Conservation (phyloP, 164 flowering plant genomes). For the Pachysandra terminalis region DNA sequence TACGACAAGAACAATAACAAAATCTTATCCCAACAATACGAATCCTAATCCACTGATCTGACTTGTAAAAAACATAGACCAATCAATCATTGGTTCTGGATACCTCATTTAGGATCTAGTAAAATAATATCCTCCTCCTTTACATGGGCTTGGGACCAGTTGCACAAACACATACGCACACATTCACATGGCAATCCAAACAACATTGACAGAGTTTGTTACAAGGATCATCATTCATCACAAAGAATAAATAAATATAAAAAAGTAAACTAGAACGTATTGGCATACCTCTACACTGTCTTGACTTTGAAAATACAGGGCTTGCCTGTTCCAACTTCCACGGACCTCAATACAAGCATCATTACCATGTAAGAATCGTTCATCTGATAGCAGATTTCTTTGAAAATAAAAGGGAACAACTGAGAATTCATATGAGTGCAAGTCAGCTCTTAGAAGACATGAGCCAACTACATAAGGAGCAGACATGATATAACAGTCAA, state of each 20-base stretch:
- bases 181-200: not conserved
- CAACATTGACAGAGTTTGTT: not conserved
- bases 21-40: too few relatives aligned
- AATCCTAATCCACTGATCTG: too few relatives aligned
- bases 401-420: constrained; percentile 40
- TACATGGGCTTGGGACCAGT: too few relatives aligned
- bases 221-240: not conserved
- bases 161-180: too few relatives aligned
- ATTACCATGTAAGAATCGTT: constrained; percentile 32
- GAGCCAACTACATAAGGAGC: constrained; percentile 54
- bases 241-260: not conserved
- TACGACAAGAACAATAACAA: too few relatives aligned
- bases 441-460: constrained; percentile 44
- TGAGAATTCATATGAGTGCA: constrained; percentile 31
- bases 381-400: constrained; percentile 34
- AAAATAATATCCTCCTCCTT: too few relatives aligned
- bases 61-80: too few relatives aligned
- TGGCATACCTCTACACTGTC: constrained; percentile 55
- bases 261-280: not conserved
- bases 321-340: constrained; percentile 42
- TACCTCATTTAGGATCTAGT: too few relatives aligned
- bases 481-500: constrained; percentile 15
- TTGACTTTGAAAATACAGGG: constrained; percentile 45
- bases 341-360: constrained; percentile 43
- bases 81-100: too few relatives aligned